Evolutionary conservation across 768 basidiomycete species (phyloP).

Genomic region (Chalciporus pseudorubinellus): DNA sequence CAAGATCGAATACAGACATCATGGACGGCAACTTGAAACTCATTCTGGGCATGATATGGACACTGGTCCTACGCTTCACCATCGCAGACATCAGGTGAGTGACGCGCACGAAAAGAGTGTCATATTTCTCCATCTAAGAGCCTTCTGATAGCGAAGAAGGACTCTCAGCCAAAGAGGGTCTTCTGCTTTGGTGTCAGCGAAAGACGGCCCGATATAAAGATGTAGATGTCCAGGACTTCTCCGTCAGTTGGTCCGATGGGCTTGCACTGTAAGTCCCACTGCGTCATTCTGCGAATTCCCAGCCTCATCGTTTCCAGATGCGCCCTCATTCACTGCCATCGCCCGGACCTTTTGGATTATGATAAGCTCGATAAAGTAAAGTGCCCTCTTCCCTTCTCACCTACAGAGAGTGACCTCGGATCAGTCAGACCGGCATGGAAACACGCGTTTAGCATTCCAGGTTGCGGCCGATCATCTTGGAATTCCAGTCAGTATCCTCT

Average conservation of each 20-base stretch:
- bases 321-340: constrained; percentile 95
- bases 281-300: not conserved
- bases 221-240: constrained; percentile 93
- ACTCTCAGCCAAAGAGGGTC: constrained; percentile 95
- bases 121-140: constrained; percentile 10
- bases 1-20: constrained; percentile 61
- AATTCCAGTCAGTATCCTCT: constrained; percentile 68
- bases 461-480: constrained; percentile 85
- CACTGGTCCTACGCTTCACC: constrained; percentile 92
- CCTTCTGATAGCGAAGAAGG: constrained; percentile 79
- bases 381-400: not conserved
- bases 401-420: constrained; percentile 9
- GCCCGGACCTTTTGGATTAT: constrained; percentile 93
- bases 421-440: constrained; percentile 74
- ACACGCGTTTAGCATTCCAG: constrained; percentile 84
- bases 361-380: constrained; percentile 77
- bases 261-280: constrained; percentile 73
- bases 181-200: constrained; percentile 96
- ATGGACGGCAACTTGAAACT: constrained; percentile 99
- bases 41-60: constrained; percentile 99
- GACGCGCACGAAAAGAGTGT: not conserved
- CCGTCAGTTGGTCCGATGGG: constrained; percentile 90
- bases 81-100: constrained; percentile 96
- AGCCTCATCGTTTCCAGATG: constrained; percentile 55
- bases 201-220: constrained; percentile 91